Base-by-base conservation (phyloP, 331 rosid species). In the Cydonia oblonga region DNA sequence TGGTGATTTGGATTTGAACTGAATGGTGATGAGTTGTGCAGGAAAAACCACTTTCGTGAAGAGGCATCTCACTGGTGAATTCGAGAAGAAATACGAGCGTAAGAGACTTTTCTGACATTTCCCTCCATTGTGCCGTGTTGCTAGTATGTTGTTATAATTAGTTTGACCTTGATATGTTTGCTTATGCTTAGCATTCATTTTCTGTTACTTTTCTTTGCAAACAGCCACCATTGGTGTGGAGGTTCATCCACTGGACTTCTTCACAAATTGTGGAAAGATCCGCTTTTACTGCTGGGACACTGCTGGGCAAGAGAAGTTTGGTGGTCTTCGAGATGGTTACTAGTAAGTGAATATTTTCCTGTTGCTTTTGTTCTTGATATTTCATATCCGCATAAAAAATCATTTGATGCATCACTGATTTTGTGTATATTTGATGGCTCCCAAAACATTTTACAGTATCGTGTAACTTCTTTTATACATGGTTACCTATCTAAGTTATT, bases 281-380 rank as follows among this genome's bases (percentile, higher is more conserved):
- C 81, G 90, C 24, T 88, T 88, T 78, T 76, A 86, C 78, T 88
- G 93, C 78, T 88, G 93, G 93, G 93, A 88, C 76, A 88, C 93
- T 76, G 93, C 90, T 62, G 93, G 93, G 22, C 93, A 88, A 75
- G 93, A 88, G 86, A 84, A 86, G 46, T 88, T 88, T 53, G 93
- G 93, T 38, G 89, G 90, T 60, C 93, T 88, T 20, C 69, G 93
- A 57, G 93, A 88, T 79, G 90, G 90, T 32, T 88, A 88, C 76
- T 88, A 88, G 93, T 88, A 81, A 80, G 93, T 76, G 33, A 52
- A 69, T 7, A 19, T 18, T 29, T 24, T 67, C 14, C 29, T 10
- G 5, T 58, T 20, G 26, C 42, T 38, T 38, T 38, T 38, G 9
- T 1, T 18, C 60, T 57, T 18, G 19, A 22, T 46, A 7, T 72